Conservation (phyloP, 139 green algal genomes). For the Coccomyxa sp. region DNA sequence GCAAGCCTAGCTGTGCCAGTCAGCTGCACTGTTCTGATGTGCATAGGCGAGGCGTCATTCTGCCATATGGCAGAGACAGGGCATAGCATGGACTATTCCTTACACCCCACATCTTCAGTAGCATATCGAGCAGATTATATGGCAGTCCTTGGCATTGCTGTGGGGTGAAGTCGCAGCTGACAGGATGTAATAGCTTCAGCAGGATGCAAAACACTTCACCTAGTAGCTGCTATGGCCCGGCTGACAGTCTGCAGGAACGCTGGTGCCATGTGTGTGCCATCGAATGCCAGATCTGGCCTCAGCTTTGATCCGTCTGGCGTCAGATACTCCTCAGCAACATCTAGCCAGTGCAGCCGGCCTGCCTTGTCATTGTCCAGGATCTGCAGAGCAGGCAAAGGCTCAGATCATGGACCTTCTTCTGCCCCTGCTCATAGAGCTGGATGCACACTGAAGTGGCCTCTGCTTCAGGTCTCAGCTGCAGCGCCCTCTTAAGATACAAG, state of each 20-base stretch:
- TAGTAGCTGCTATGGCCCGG: no score
- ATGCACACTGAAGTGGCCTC: background rate
- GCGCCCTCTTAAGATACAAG: background rate
- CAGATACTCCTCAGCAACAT: constrained; percentile 59
- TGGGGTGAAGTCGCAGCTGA: no score
- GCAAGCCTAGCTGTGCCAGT: no score
- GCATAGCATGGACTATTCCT: no score
- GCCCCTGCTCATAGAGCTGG: background rate
- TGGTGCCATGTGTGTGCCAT: constrained; percentile 61
- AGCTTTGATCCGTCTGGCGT: constrained; percentile 15
- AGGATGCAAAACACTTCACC: no score
- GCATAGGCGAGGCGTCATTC: no score
- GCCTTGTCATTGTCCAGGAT: background rate
- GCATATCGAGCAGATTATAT: no score
- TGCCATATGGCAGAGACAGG: no score
- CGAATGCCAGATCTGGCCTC: constrained; percentile 35
- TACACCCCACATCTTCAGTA: no score
- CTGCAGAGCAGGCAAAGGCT: background rate
- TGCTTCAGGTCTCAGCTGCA: background rate
- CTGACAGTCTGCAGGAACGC: background rate
- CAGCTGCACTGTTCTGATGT: no score
- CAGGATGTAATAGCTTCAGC: no score
- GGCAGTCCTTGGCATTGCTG: no score
- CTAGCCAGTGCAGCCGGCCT: constrained; percentile 50
- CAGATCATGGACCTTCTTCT: background rate